A percentile compares a stretch with the other conserved stretches of the same genome.
Conservation (phyloP, 257 asterid species). For the Craterostigma plantagineum region DNA sequence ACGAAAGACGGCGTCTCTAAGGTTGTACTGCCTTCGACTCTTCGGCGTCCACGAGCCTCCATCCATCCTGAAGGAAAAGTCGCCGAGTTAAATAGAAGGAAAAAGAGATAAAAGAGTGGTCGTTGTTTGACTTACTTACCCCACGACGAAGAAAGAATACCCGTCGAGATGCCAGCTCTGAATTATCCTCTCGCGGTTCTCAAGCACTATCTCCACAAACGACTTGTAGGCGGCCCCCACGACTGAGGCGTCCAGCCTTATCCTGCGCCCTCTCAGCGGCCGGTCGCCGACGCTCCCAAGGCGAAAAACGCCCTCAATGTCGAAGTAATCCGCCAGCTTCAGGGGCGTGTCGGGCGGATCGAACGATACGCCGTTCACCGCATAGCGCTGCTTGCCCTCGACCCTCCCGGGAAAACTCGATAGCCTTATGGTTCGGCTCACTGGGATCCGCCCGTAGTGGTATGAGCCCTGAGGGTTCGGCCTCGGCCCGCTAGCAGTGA, state of each 20-base stretch:
- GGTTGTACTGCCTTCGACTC: conserved; percentile 37
- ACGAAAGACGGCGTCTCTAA: conserved; percentile 47
- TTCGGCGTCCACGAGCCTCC: conserved; percentile 33
- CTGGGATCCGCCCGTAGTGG: conserved; percentile 48
- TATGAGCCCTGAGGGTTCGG: conserved; percentile 84
- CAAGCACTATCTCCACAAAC: conserved; percentile 57
- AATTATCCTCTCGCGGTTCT: conserved; percentile 27
- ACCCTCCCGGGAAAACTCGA: conserved; percentile 19
- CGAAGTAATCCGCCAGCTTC: conserved; percentile 58
- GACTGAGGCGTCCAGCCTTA: conserved; percentile 31
- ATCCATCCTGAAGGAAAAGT: conserved; percentile 38
- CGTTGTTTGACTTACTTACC: conserved; percentile 25
- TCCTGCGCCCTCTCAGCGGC: conserved; percentile 16
- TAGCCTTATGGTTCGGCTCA: conserved; percentile 27
- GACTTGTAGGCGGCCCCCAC: conserved; percentile 42
- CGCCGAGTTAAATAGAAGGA: not conserved
- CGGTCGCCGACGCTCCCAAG: conserved; percentile 41
- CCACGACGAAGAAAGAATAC: conserved; percentile 52
- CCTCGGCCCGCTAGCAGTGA: conserved; percentile 70
- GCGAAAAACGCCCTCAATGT: conserved; percentile 31
- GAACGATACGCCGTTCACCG: conserved; percentile 42
- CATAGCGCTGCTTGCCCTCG: conserved; percentile 38
- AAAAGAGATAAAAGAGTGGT: not conserved
- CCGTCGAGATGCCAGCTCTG: conserved; percentile 79
- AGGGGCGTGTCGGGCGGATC: conserved; percentile 49